Evolutionary conservation across 2,329 filamentous ascomycete genomes (phyloP), one percentile per base, ranked within the genome.

Genomic region (Aspergillus intermedius): DNA sequence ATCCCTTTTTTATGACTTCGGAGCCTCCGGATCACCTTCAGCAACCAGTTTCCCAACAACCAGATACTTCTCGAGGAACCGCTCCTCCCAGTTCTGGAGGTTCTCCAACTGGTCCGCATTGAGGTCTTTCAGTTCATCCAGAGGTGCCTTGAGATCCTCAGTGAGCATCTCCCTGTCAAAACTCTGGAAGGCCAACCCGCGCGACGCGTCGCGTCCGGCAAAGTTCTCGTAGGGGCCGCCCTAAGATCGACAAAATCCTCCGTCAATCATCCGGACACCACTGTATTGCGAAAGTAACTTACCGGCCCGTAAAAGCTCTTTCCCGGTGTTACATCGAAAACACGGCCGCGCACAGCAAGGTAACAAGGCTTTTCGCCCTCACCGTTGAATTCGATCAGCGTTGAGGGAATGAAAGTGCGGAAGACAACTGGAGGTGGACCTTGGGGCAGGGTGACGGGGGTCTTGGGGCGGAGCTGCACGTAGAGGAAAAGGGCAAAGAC

Each of bases 161-260:
- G 93, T 97, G 72, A 97, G 74, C 90, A 97, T 95, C 5, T 91
- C 87, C 75, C 88, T 82, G 66, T 96, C 93, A 68, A 98, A 97
- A 73, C 88, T 95, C 50, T 91, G 88, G 68, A 82, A 88, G 1
- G 93, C 91, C 51, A 98, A 74, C 1, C 93, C 93, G 46, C 91
- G 80, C 55, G 82, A 89, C 17, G 93, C 93, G 70, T 98, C 93
- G 35, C 91, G 78, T 0, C 93, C 93, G 0, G 93, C 93, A 65
- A 98, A 98, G 74, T 97, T 97, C 68, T 85, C 84, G 69, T 98
- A 98, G 2, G 91, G 90, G 0, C 91, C 91, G 10, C 90, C 91
- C 70, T 72, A 21, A 19, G 4, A 44, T 49, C 21, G 42, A 23
- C n/a, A 48, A 17, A 15, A 23, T 45, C 44, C 30, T 15, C 6